Percentiles rank a stretch among this genome's conserved stretches.
Evolutionary conservation across 768 basidiomycete species (phyloP).

Genomic region (Udeniomyces megalosporus): DNA sequence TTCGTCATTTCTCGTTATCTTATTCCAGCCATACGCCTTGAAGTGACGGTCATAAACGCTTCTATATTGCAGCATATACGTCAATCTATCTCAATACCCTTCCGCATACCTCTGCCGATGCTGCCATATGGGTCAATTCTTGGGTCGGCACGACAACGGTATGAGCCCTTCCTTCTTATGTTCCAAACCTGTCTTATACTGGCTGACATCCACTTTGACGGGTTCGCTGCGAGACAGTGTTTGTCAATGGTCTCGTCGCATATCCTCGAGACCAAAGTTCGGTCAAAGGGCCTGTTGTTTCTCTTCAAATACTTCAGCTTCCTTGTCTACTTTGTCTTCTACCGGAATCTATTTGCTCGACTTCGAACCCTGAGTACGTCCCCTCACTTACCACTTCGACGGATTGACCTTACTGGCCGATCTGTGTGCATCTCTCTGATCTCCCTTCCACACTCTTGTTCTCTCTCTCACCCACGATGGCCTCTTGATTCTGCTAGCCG

Average conservation of each 20-base stretch:
- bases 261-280: slow-evolving; percentile 31
- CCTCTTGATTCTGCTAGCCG: no score
- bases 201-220: not conserved
- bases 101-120: slow-evolving; percentile 32
- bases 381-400: no score
- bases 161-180: slow-evolving; percentile 15
- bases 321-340: no score
- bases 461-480: no score
- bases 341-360: no score
- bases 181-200: not conserved
- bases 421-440: no score
- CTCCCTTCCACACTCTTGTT: no score
- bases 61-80: slow-evolving; percentile 26
- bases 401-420: no score
- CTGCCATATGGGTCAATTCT: slow-evolving; percentile 32
- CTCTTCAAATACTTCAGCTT: slow-evolving; percentile 24
- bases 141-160: slow-evolving; percentile 28
- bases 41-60: not conserved
- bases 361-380: no score
- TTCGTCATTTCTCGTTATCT: slow-evolving; percentile 1
- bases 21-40: no score
- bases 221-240: slow-evolving; percentile 21
- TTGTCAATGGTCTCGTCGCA: slow-evolving; percentile 28
- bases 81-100: slow-evolving; percentile 32
- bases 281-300: slow-evolving; percentile 32